Percentiles rank a stretch among this genome's conserved stretches.
These are phyloP conservation scores for sunflower (Helianthus annuus) DNA, from an alignment of 129 eudicot species.

Conservation along the genomic window DNA sequence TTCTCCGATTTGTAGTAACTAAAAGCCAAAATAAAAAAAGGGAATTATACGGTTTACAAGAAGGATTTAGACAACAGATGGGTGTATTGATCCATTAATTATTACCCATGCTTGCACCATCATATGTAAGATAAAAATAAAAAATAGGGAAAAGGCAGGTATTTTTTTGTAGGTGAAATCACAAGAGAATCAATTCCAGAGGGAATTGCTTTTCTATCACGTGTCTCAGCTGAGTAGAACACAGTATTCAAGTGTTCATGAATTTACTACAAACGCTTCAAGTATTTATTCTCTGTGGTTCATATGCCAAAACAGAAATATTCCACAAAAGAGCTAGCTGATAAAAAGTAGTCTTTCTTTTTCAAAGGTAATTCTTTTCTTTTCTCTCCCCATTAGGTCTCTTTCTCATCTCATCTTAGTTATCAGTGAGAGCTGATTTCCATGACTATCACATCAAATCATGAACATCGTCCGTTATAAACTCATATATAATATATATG, in stretches of 20 bases:
- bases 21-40: constrained; percentile 15
- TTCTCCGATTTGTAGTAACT: not conserved
- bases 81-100: constrained; percentile 23
- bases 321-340: constrained; percentile 36
- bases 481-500: constrained; percentile 9
- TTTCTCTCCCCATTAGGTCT: constrained; percentile 1
- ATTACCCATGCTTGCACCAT: constrained; percentile 29
- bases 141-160: constrained; percentile 10
- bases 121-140: constrained; percentile 17
- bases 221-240: constrained; percentile 30
- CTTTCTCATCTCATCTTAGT: constrained; percentile 6
- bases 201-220: constrained; percentile 33
- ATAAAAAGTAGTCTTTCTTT: constrained; percentile 31
- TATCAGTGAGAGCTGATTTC: constrained; percentile 9
- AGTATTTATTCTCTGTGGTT: constrained; percentile 33
- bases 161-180: constrained; percentile 15
- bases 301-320: constrained; percentile 29
- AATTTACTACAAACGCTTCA: constrained; percentile 27
- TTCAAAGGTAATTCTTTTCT: constrained; percentile 9
- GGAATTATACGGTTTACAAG: constrained; percentile 16
- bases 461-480: constrained; percentile 3
- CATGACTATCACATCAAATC: constrained; percentile 25
- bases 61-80: constrained; percentile 25
- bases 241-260: constrained; percentile 25
- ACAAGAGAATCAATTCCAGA: constrained; percentile 27